phyloP scores from a whole-genome alignment of 805 yeast genomes.

The Cyberlindnera veronae region DNA sequence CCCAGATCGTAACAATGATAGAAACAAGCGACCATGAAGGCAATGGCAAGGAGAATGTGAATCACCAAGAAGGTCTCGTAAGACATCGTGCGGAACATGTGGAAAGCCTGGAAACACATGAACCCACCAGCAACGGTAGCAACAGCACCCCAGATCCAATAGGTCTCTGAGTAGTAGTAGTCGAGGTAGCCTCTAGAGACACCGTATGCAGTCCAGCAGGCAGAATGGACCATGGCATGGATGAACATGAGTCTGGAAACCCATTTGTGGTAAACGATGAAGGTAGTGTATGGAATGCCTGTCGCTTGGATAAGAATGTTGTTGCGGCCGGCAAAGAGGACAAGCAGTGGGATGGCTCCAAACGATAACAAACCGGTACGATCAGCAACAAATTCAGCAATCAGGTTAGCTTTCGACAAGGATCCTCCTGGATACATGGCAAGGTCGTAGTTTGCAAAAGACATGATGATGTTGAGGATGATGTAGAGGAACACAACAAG shows the following conservation, averaged over 20 bases:
- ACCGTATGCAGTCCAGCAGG: conserved; percentile 16
- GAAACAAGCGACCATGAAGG: conserved; percentile 55
- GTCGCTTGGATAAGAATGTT: conserved; percentile 57
- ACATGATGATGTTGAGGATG: conserved; percentile 18
- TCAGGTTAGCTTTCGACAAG: not conserved
- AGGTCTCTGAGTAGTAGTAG: conserved; percentile 6
- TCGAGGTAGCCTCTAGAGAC: conserved; percentile 3
- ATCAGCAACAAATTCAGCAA: conserved; percentile 12
- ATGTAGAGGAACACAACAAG: conserved; percentile 34
- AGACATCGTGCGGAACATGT: conserved; percentile 44
- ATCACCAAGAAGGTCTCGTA: conserved; percentile 61
- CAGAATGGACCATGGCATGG: conserved; percentile 20
- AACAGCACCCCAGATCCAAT: conserved; percentile 38
- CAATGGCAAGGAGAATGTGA: conserved; percentile 54
- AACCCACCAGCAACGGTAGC: conserved; percentile 40
- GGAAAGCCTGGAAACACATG: conserved; percentile 47
- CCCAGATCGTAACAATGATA: conserved; percentile 52
- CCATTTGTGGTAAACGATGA: conserved; percentile 66
- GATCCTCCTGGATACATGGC: not conserved
- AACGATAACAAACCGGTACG: conserved; percentile 26
- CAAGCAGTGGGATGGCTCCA: conserved; percentile 46
- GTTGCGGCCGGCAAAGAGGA: conserved; percentile 67
- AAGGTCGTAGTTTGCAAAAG: conserved; percentile 7
- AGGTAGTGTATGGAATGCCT: conserved; percentile 60
- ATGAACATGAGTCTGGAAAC: conserved; percentile 40